Base-by-base conservation (phyloP, 2,329 filamentous ascomycete species). In the Emmonsiellopsis sp. region DNA sequence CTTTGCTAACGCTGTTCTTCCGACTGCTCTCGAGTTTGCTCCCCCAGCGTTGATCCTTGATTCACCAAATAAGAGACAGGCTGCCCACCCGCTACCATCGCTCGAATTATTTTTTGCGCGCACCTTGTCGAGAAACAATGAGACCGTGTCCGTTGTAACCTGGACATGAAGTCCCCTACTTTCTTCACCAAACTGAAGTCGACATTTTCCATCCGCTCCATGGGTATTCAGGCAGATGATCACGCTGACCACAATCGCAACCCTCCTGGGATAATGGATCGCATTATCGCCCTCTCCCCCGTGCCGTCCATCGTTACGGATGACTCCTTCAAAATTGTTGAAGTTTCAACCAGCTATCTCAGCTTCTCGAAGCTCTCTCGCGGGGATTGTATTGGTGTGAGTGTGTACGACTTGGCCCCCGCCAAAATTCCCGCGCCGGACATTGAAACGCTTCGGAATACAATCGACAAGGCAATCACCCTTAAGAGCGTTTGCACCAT, bases 261-360 rank as follows among this genome's bases (percentile, higher is more conserved):
- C 15, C n/a, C 13, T 35, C 32, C 45, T 35, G 37, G n/a, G 16
- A 37, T 47, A 26, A 42, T 66, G 55, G 58, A 55, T n/a, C 54
- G 55, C 16, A 62, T 67, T 46, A 58, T 65, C 44, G 46, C 56
- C 20, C 50, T 61, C 26, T 69, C 67, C 0, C 69, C 71, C 0
- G 62, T 63, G 6, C 71, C 71, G 2, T 72, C 69, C 1, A 57
- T 72, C n/a, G 58, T 74, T 31, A 62, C 73, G 11, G 65, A 74
- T 54, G 57, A 64, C 5, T 60, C 65, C 7, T 57, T 72, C 11
- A 61, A 57, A n/a, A 59, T 74, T n/a, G 38, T 70, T 16, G 63
- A 75, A 50, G 69, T 73, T 3, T 79, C 76, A 3, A 65, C 73
- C 35, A 74, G 71, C 55, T 73, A 74, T 59, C 59, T 71, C 20